phyloP scores from a whole-genome alignment of 148 eudicot genomes.

The Pharnaceum exiguum region DNA sequence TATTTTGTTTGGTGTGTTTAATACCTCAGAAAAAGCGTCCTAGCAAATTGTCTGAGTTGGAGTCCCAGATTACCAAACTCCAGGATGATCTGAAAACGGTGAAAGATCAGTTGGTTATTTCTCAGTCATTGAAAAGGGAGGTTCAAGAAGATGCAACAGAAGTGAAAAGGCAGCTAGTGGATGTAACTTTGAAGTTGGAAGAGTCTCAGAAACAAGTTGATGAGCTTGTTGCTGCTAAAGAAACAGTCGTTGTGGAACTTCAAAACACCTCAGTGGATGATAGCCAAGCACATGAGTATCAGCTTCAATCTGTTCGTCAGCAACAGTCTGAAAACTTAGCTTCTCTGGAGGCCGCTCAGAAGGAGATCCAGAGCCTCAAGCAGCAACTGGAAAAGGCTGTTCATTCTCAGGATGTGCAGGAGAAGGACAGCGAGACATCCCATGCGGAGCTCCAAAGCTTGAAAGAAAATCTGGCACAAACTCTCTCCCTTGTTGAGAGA shows the following conservation, averaged over 20 bases:
- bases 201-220: slow-evolving; percentile 54
- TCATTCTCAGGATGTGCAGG: slow-evolving; percentile 36
- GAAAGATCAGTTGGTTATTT: slow-evolving; percentile 52
- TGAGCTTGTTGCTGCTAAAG: slow-evolving; percentile 34
- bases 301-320: slow-evolving; percentile 32
- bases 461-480: slow-evolving; percentile 53
- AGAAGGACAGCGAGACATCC: slow-evolving; percentile 28
- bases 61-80: slow-evolving; percentile 76
- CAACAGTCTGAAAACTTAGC: slow-evolving; percentile 36
- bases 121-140: slow-evolving; percentile 55
- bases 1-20: background rate
- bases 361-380: slow-evolving; percentile 56
- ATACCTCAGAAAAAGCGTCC: slow-evolving; percentile 53
- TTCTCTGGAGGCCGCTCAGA: slow-evolving; percentile 44
- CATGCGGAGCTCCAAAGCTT: slow-evolving; percentile 42
- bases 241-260: slow-evolving; percentile 21
- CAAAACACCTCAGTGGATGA: slow-evolving; percentile 32
- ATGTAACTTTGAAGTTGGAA: slow-evolving; percentile 52
- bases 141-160: slow-evolving; percentile 61
- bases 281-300: slow-evolving; percentile 30
- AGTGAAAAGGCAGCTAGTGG: slow-evolving; percentile 47
- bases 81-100: slow-evolving; percentile 60
- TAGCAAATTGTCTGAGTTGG: slow-evolving; percentile 60
- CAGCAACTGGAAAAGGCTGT: slow-evolving; percentile 42
- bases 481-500: slow-evolving; percentile 39